Percentiles rank a stretch among this genome's conserved stretches.
These are phyloP conservation scores for Fusarium coicis DNA, from an alignment of 2,329 filamentous ascomycete species.

Conservation along the genomic window DNA sequence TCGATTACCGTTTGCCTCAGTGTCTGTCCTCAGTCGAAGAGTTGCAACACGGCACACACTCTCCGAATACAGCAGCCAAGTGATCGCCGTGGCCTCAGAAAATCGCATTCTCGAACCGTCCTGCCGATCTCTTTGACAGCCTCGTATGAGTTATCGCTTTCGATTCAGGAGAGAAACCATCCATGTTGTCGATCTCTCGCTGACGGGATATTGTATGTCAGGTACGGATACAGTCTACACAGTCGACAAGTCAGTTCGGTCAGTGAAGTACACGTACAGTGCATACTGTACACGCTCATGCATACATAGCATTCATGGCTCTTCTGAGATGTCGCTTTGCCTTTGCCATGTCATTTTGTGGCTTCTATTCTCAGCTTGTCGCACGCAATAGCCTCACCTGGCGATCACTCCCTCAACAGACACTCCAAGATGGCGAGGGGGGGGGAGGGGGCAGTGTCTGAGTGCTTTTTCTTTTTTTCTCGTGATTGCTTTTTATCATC, in stretches of 20 bases:
- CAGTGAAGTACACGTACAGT: not conserved
- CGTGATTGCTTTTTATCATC: constrained; percentile 28
- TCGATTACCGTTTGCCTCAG: not conserved
- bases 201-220: not conserved
- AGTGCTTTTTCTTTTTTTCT: not conserved
- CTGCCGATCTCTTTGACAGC: constrained; percentile 16
- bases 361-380: constrained; percentile 1
- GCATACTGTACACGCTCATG: not conserved
- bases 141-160: constrained; percentile 9
- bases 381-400: constrained; percentile 13
- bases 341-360: not conserved
- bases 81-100: constrained; percentile 8
- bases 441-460: not conserved
- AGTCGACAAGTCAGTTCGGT: not conserved
- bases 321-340: not conserved
- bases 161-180: not conserved
- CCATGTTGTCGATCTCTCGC: constrained; percentile 29
- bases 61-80: not conserved
- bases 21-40: not conserved
- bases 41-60: not conserved
- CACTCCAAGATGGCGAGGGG: not conserved
- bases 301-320: not conserved
- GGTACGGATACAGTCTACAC: not conserved
- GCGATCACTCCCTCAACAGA: not conserved
- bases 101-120: not conserved